Evolutionary conservation across 169 alveolate species (phyloP).

Genomic region (Plasmodium yoelii): DNA sequence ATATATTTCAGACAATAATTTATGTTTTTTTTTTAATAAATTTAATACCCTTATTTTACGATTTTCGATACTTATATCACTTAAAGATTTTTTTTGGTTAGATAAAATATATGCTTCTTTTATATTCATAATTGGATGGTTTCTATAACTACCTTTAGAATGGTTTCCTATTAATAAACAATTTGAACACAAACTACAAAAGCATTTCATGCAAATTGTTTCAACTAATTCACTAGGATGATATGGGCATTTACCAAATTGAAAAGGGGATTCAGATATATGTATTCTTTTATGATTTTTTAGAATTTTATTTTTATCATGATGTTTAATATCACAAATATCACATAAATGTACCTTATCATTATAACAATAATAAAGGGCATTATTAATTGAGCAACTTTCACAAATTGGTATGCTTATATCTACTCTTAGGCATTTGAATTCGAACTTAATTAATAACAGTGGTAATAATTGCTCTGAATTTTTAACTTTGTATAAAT

Average conservation of each 20-base stretch:
- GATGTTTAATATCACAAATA: conserved; percentile 89
- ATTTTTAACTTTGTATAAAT: conserved; percentile 80
- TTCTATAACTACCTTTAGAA: conserved; percentile 88
- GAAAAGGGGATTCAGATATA: conserved; percentile 91
- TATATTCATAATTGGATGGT: conserved; percentile 91
- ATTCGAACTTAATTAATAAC: conserved; percentile 80
- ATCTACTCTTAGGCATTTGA: conserved; percentile 84
- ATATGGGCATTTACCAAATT: conserved; percentile 91
- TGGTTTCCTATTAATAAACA: conserved; percentile 90
- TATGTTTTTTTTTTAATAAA: conserved; percentile 86
- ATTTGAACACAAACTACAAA: conserved; percentile 88
- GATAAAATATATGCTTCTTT: conserved; percentile 90
- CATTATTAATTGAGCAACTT: conserved; percentile 42
- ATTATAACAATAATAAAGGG: conserved; percentile 53
- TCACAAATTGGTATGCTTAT: conserved; percentile 86
- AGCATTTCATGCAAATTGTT: conserved; percentile 91
- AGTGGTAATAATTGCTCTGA: conserved; percentile 86
- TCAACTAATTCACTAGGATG: conserved; percentile 92
- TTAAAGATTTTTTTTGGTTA: conserved; percentile 82
- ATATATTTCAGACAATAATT: conserved; percentile 86
- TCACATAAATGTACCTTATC: conserved; percentile 90
- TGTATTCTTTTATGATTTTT: conserved; percentile 90
- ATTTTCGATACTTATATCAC: conserved; percentile 83
- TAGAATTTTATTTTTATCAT: conserved; percentile 86
- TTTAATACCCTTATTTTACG: conserved; percentile 81